Evolutionary conservation across 306 rosid species (phyloP), one percentile per base, ranked within the genome.

Genomic region (Castanea sativa): DNA sequence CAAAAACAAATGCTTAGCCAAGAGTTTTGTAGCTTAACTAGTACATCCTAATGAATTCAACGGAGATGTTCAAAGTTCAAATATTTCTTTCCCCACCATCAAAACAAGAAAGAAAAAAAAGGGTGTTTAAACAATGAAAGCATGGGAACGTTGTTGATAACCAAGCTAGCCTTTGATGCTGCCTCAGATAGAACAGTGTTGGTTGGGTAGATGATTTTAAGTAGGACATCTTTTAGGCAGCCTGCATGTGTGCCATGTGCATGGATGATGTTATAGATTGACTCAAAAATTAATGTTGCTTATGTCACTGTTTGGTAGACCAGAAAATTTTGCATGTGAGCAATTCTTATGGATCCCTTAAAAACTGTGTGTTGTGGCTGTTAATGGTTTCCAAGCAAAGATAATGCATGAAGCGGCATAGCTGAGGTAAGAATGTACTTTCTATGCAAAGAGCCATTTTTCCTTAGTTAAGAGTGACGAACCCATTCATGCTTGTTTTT

Each of bases 401-500:
- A 49, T n/a, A n/a, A n/a, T 55, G 41, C 11, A 71, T 20, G 73
- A 59, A 55, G 67, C 27, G 63, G 77, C 73, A 38, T 20, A 52
- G 69, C 76, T 35, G 58, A 76, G 68, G 57, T 59, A 30, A 35
- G 78, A 77, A 25, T 41, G 69, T 63, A 5, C 25, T 25, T 81
- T 85, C 18, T 76, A 45, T 73, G 64, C 85, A 78, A 82, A 82
- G 76, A 19, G 57, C 88, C 97, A 90, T 69, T 89, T 89, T 84
- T 84, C 85, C 76, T 4, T 5, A 2, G 81, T 89, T 57, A 80
- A 80, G 60, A 41, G 38, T 87, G 97, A 89, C 84, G 86, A 86
- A 77, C 57, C 23, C 69, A n/a, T 53, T 53, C 76, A 21, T 70
- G 77, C 78, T 69, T 67, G 12, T 69, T 85, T 69, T 55, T 68